Evolutionary conservation across 2,329 filamentous ascomycete genomes (phyloP), one percentile per base, ranked within the genome.

Genomic region (Fusarium tuaranense): DNA sequence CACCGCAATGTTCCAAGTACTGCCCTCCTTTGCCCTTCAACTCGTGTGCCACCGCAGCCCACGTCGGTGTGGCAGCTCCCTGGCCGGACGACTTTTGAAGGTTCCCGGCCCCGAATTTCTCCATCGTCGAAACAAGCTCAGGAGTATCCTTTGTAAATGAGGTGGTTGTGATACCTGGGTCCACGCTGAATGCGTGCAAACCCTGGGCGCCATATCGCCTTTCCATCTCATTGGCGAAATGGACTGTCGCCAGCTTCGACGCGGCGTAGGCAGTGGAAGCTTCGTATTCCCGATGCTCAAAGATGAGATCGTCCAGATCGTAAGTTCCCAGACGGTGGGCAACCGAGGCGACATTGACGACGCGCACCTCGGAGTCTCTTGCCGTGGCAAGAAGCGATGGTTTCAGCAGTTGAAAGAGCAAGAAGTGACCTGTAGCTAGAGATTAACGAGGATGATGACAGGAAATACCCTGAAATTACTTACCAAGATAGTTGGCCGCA

Each of bases 1-100:
- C 62, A 10, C 46, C 62, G 9, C 62, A 64, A 18, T 64, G 62
- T 22, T 64, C 62, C 14, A 64, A 30, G 32, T 64, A 64, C 20
- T 57, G 27, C 2, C 62, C 62, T 2, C 62, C 46, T 8, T 57
- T 64, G 16, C 48, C 62, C 34, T 64, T 64, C 16, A 64, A 44
- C 36, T 64, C 48, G 16, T 18, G 36, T 12, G 62, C 34, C 25
- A 64, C 34, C 1, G 48, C 62, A 64, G 62, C 62, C 62, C 62
- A 64, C 4, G 18, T 44, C 2, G 62, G 62, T 1, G 46, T 64
- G 2, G 48, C 46, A 57, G 48, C 46, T 4, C 62, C 62, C 16
- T 64, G 46, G 16, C 44, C 48, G 7, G 62, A 16, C 2, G 62
- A 36, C 7, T 64, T 64, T 13, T 25, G 62, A 6, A 64, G 38